Evolutionary conservation across 1,284 basidiomycete species (phyloP).

Genomic region (Marasmius sp.): DNA sequence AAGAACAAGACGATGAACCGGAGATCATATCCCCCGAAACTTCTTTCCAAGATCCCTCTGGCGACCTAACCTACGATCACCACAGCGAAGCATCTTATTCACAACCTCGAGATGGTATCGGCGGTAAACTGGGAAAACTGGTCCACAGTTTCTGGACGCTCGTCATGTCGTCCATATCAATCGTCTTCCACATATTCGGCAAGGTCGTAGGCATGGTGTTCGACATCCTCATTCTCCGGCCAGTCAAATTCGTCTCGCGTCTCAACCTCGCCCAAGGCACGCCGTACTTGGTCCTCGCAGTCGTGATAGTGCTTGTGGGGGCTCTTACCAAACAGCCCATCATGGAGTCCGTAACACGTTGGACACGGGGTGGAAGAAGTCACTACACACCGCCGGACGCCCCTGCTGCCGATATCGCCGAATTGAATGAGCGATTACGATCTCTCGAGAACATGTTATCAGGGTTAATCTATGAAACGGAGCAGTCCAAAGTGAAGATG

Average conservation of each 20-base stretch:
- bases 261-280: constrained; percentile 30
- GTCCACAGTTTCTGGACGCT: constrained; percentile 27
- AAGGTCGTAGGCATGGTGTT: constrained; percentile 43
- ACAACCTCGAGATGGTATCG: constrained; percentile 4
- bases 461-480: constrained; percentile 52
- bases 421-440: constrained; percentile 67
- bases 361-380: constrained; percentile 19
- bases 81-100: constrained; percentile 2
- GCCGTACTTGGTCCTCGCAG: constrained; percentile 41
- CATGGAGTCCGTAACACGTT: constrained; percentile 21
- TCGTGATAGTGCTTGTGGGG: constrained; percentile 38
- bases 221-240: constrained; percentile 46
- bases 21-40: not conserved
- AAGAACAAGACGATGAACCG: constrained; percentile 45
- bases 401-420: constrained; percentile 68
- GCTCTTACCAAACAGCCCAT: constrained; percentile 40
- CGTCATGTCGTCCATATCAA: constrained; percentile 20
- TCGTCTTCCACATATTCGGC: constrained; percentile 40
- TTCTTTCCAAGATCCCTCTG: constrained; percentile 18
- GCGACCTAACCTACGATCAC: constrained; percentile 24
- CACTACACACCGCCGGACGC: constrained; percentile 48
- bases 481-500: constrained; percentile 46
- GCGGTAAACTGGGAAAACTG: constrained; percentile 15
- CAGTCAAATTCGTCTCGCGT: constrained; percentile 36
- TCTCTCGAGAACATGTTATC: constrained; percentile 64